These are phyloP conservation scores for Verticillium dahliae DNA, from an alignment of 2,329 filamentous ascomycete genomes.

Conservation along the genomic window DNA sequence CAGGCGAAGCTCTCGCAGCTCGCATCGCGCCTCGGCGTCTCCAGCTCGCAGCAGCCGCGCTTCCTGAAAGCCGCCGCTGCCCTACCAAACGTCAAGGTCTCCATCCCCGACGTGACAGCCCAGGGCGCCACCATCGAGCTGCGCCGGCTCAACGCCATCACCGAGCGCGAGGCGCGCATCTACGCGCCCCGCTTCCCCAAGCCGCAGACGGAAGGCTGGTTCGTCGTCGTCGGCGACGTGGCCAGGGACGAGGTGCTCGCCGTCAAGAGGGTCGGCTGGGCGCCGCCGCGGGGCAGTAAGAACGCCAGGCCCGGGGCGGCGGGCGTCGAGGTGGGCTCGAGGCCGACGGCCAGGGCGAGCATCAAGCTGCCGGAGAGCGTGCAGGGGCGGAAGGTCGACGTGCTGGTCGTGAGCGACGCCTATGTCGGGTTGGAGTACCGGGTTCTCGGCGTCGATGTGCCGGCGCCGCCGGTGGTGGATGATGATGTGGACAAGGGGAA, in stretches of 20 bases:
- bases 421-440: constrained; percentile 69
- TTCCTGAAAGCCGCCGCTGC: constrained; percentile 55
- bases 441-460: constrained; percentile 43
- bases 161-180: constrained; percentile 63
- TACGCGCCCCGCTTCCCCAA: constrained; percentile 90
- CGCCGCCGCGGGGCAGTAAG: constrained; percentile 16
- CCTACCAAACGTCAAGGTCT: constrained; percentile 64
- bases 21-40: constrained; percentile 44
- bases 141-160: constrained; percentile 58
- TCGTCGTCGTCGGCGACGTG: constrained; percentile 67
- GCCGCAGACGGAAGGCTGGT: constrained; percentile 89
- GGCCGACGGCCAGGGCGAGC: constrained; percentile 45
- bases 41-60: constrained; percentile 31
- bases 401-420: constrained; percentile 77
- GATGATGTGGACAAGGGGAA: constrained; percentile 38
- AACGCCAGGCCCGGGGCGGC: constrained; percentile 13
- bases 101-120: constrained; percentile 50
- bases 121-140: constrained; percentile 58
- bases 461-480: constrained; percentile 39
- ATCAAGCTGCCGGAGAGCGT: constrained; percentile 53
- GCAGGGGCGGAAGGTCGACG: constrained; percentile 58
- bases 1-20: constrained; percentile 32
- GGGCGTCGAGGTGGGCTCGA: constrained; percentile 31
- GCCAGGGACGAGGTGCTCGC: constrained; percentile 71
- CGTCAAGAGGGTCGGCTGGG: constrained; percentile 81